These are phyloP conservation scores for Cucumis hystrix DNA, from an alignment of 306 rosid species.

Conservation along the genomic window DNA sequence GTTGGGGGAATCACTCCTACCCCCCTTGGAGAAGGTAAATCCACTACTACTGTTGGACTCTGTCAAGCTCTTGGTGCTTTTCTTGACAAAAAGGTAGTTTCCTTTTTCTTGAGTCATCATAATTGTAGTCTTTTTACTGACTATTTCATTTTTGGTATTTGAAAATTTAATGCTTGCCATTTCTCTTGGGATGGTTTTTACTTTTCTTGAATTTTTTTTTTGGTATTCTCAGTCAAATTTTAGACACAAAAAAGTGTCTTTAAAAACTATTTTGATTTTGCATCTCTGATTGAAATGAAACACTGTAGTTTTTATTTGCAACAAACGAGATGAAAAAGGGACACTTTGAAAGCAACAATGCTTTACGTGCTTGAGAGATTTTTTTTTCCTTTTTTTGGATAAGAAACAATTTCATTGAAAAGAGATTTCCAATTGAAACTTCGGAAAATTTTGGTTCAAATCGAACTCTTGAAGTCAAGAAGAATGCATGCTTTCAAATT, in stretches of 20 bases:
- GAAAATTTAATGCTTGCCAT: too few relatives aligned
- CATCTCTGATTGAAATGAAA: neutral
- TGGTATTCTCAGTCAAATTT: too few relatives aligned
- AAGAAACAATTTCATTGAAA: too few relatives aligned
- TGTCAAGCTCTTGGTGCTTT: constrained; percentile 99
- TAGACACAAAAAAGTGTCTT: too few relatives aligned
- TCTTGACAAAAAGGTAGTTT: constrained; percentile 72
- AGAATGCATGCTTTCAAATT: neutral
- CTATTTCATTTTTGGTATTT: too few relatives aligned
- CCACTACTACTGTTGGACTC: constrained; percentile 96
- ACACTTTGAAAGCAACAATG: neutral
- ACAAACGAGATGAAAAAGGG: neutral
- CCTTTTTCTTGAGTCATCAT: neutral
- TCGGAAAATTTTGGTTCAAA: neutral
- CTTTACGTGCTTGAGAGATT: neutral
- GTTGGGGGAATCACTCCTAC: constrained; percentile 99
- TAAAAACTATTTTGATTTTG: neutral
- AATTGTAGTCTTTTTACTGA: neutral
- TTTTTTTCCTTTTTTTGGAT: neutral
- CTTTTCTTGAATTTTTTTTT: too few relatives aligned
- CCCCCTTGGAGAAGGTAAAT: constrained; percentile 96
- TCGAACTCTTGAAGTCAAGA: neutral
- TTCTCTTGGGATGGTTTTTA: too few relatives aligned
- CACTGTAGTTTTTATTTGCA: neutral
- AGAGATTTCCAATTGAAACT: neutral